A percentile compares a stretch with the other conserved stretches of the same genome.
These are phyloP conservation scores for Eleusine indica DNA, from an alignment of 176 grass and related monocot genomes.

Conservation along the genomic window DNA sequence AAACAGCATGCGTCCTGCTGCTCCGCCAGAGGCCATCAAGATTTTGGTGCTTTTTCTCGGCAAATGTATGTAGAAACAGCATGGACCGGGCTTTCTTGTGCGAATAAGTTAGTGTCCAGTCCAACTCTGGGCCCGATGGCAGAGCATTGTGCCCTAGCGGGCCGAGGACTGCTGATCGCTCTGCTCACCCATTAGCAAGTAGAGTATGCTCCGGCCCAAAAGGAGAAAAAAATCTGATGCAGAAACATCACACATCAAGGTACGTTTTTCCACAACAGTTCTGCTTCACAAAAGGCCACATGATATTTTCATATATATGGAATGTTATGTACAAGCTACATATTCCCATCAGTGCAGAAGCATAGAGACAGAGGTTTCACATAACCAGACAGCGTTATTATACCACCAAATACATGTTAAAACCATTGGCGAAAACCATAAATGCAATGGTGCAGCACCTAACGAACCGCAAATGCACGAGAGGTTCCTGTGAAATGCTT, in stretches of 20 bases:
- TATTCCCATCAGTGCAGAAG: not conserved
- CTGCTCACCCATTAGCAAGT: not conserved
- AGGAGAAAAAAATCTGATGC: not conserved
- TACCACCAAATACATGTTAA: constrained; percentile 20
- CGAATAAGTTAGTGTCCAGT: not conserved
- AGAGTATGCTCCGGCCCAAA: too few relatives aligned
- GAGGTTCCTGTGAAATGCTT: constrained; percentile 86
- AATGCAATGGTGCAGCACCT: constrained; percentile 11
- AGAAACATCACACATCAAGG: not conserved
- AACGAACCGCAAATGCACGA: constrained; percentile 71
- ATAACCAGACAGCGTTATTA: constrained; percentile 23
- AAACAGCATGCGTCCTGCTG: not conserved
- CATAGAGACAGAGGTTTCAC: not conserved
- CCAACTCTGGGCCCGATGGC: not conserved
- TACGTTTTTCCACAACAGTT: not conserved
- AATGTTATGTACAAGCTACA: constrained; percentile 18
- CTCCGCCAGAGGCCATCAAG: not conserved
- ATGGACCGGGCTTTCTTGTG: not conserved
- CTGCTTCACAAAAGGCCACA: not conserved
- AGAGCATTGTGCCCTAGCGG: not conserved
- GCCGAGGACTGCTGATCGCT: not conserved
- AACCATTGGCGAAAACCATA: not conserved
- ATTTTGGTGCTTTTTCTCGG: not conserved
- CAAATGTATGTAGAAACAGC: not conserved
- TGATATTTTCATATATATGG: not conserved